These are phyloP conservation scores for Colletotrichum zoysiae DNA, from an alignment of 2,329 filamentous ascomycete genomes.

Conservation along the genomic window DNA sequence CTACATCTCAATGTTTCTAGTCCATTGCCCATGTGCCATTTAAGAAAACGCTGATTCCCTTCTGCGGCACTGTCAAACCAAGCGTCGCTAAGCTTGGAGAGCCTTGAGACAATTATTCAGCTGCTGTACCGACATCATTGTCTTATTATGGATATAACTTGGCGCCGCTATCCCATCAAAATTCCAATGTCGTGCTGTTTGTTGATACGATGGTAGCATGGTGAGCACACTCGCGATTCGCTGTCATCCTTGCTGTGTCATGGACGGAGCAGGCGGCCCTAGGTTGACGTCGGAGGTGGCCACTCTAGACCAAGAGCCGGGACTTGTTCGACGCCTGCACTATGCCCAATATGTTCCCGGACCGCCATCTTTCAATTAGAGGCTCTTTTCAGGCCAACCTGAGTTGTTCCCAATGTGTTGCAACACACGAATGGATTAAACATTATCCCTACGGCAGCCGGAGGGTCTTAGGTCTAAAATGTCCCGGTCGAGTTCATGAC, in stretches of 20 bases:
- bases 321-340: neutral
- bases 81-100: neutral
- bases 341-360: neutral
- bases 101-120: neutral
- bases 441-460: neutral
- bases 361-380: neutral
- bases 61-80: neutral
- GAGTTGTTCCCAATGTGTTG: neutral
- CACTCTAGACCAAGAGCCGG: neutral
- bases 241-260: neutral
- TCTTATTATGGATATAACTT: neutral
- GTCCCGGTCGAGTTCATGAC: neutral
- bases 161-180: neutral
- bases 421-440: neutral
- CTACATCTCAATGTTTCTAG: neutral
- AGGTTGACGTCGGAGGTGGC: neutral
- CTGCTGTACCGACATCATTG: too few species aligned
- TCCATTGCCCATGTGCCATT: neutral
- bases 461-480: neutral
- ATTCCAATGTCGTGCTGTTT: too few species aligned
- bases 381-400: neutral
- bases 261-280: neutral
- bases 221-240: neutral
- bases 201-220: neutral
- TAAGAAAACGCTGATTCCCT: neutral